Evolutionary conservation across 148 eudicot species (phyloP), one percentile per base, ranked within the genome.

Genomic region (Drosera capensis): DNA sequence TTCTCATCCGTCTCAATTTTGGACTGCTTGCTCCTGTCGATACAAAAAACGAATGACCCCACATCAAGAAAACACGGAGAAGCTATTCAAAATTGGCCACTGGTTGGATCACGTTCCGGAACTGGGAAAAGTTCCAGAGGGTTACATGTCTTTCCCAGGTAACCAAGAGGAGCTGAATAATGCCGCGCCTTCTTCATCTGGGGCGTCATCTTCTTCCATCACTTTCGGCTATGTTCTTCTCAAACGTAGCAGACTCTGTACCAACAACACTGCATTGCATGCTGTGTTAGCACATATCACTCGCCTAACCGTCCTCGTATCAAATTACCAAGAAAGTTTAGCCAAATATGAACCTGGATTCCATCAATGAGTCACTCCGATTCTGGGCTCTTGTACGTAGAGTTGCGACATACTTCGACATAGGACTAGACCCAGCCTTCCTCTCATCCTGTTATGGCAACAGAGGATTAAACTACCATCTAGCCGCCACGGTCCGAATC

Each of bases 331-430:
- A n/a, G n/a, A n/a, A n/a, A n/a, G n/a, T n/a, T n/a, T n/a, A n/a
- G n/a, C n/a, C 1, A 9, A 22, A 4, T 4, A 5, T 15, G 2
- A 43, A 90, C 97, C 95, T 90, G 62, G 97, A 78, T 57, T 70
- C 85, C 29, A 23, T 54, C 29, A 90, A 50, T 2, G 85, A 62
- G 37, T 58, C 71, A 20, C 28, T 80, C 60, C 80, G 75, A 67
- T 90, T 75, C 26, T 75, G 79, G 30, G 87, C 93, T 67, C 61
- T 78, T 57, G 65, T 60, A 43, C 58, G 93, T 52, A 90, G 41
- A 24, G 68, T 60, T 17, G 65, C 76, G 40, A 53, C 85, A 66
- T 78, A 72, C 48, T 71, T 62, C 8, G 87, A 72, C 55, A 90
- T 59, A 46, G 97, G 97, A 41, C 95, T 90, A 11, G 59, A 36